Percentiles rank a stretch among this genome's conserved stretches.
phyloP scores from a whole-genome alignment of 73 alveolate genomes.

The Urostyla sp. region DNA sequence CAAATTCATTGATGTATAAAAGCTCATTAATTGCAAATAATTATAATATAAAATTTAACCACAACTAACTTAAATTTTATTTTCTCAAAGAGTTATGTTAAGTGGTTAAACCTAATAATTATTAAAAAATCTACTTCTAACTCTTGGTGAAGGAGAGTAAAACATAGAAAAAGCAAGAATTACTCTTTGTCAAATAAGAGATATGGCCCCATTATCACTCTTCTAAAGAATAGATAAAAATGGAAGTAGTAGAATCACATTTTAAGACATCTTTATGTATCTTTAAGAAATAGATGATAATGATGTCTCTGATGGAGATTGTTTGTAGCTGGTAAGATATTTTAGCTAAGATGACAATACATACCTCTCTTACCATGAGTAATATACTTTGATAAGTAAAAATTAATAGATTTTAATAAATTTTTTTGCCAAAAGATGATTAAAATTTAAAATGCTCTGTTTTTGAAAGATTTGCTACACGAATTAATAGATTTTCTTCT shows the following conservation, averaged over 20 bases:
- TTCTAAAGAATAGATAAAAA: constrained; percentile 55
- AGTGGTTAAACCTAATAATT: constrained; percentile 8
- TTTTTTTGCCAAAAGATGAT: constrained; percentile 59
- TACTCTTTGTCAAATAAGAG: constrained; percentile 21
- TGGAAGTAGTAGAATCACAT: constrained; percentile 11
- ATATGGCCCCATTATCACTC: constrained; percentile 63
- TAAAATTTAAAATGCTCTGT: neutral
- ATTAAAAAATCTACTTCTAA: constrained; percentile 1
- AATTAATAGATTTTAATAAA: constrained; percentile 56
- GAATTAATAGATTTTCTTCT: constrained; percentile 33
- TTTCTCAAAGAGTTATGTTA: too few relatives aligned
- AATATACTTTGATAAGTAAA: too few relatives aligned
- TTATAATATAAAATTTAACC: too few relatives aligned
- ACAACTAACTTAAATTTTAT: too few relatives aligned
- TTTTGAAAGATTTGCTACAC: neutral
- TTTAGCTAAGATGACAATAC: constrained; percentile 55
- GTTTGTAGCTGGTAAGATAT: constrained; percentile 37
- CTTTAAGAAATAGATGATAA: constrained; percentile 56
- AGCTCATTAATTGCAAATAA: too few relatives aligned
- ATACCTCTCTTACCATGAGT: constrained; percentile 49
- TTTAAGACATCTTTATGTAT: constrained; percentile 34
- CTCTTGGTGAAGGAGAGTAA: constrained; percentile 49
- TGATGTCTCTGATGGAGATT: constrained; percentile 39
- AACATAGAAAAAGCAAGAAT: constrained; percentile 46
- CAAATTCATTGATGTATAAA: too few relatives aligned